Evolutionary conservation across 164 flowering plant genomes (phyloP).

Genomic region (Stephania cephalantha): DNA sequence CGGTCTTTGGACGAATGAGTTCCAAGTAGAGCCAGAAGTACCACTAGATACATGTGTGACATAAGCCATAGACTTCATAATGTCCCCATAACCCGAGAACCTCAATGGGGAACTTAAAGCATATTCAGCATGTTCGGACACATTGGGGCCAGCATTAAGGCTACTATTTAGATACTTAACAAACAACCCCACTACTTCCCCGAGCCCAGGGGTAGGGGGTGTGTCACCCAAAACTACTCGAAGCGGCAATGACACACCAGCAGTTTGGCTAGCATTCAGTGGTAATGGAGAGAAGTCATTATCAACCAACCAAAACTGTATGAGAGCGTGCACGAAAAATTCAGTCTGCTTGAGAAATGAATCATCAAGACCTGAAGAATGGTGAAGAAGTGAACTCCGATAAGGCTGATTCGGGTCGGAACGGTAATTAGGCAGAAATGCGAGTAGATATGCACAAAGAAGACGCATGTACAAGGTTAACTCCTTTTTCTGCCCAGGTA

Average conservation of each 20-base stretch:
- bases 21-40: conserved; percentile 43
- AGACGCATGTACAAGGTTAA: conserved; percentile 50
- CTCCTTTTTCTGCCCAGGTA: conserved; percentile 30
- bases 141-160: conserved; percentile 18
- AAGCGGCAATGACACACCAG: conserved; percentile 43
- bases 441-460: conserved; percentile 59
- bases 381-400: conserved; percentile 62
- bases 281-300: conserved; percentile 79
- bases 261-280: conserved; percentile 34
- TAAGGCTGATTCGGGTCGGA: conserved; percentile 44
- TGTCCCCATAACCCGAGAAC: conserved; percentile 25
- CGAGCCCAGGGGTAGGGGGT: conserved; percentile 69
- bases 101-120: conserved; percentile 29
- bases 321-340: conserved; percentile 50
- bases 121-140: conserved; percentile 25
- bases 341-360: conserved; percentile 39
- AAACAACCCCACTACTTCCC: conserved; percentile 57
- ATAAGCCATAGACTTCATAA: conserved; percentile 29
- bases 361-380: conserved; percentile 39
- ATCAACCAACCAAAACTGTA: conserved; percentile 75
- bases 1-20: conserved; percentile 60
- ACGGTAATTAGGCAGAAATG: conserved; percentile 52
- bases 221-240: conserved; percentile 47
- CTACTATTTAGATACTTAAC: conserved; percentile 60
- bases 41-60: conserved; percentile 10